Evolutionary conservation across 2,329 filamentous ascomycete genomes (phyloP).

Genomic region (Chaetomium olivaceum): DNA sequence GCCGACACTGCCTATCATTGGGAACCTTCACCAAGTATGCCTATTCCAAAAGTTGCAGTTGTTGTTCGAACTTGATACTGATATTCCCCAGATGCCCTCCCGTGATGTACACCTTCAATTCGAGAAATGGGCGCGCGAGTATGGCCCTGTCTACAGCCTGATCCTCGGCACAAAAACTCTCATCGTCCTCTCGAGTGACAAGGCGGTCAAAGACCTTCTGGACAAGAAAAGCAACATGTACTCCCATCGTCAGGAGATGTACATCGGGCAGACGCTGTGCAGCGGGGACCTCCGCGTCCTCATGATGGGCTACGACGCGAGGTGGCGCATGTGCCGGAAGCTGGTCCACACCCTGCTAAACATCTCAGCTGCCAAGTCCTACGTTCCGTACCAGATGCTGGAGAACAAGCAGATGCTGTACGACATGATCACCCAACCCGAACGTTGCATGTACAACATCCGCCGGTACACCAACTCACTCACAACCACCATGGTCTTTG

Average conservation of each 20-base stretch:
- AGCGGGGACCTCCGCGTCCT: conserved; percentile 31
- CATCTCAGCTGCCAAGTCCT: conserved; percentile 47
- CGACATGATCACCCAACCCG: conserved; percentile 48
- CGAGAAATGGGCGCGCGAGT: conserved; percentile 33
- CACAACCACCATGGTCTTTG: conserved; percentile 54
- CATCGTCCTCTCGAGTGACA: conserved; percentile 32
- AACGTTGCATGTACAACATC: conserved; percentile 47
- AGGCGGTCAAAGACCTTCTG: conserved; percentile 34
- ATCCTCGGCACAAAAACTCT: conserved; percentile 33
- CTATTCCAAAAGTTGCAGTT: background rate
- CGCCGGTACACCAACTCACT: conserved; percentile 52
- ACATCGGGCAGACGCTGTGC: conserved; percentile 33
- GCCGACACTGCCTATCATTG: conserved; percentile 34
- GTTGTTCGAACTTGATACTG: background rate
- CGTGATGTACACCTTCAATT: conserved; percentile 33
- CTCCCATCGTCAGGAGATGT: conserved; percentile 33
- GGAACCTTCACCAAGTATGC: conserved; percentile 35
- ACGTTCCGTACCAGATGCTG: conserved; percentile 57
- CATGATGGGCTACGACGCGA: conserved; percentile 32
- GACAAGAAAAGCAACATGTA: conserved; percentile 35
- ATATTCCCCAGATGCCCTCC: conserved; percentile 28
- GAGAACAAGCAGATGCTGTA: conserved; percentile 57
- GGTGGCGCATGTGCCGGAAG: conserved; percentile 34
- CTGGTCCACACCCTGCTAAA: conserved; percentile 49
- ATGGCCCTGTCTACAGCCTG: conserved; percentile 34